Conservation (phyloP, 768 basidiomycete genomes). For the Termitomyces bulborhizus region DNA sequence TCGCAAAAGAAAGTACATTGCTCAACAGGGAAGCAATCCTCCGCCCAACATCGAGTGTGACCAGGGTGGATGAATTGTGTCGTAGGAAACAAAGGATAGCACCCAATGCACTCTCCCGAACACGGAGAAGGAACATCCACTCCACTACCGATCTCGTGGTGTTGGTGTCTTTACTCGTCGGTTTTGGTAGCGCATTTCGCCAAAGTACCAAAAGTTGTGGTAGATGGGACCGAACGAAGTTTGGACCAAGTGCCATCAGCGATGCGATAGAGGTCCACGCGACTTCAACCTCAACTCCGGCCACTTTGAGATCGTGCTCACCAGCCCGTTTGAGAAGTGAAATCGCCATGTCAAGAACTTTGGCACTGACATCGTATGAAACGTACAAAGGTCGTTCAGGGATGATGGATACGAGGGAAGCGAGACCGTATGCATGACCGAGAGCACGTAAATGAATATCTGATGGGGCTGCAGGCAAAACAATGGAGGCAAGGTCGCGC, state of each 20-base stretch:
- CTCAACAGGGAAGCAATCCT: constrained; percentile 81
- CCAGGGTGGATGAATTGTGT: constrained; percentile 67
- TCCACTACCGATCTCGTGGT: constrained; percentile 66
- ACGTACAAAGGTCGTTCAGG: constrained; percentile 88
- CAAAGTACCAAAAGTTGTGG: constrained; percentile 93
- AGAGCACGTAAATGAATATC: constrained; percentile 69
- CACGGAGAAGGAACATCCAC: constrained; percentile 88
- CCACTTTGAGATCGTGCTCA: constrained; percentile 82
- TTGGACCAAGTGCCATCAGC: constrained; percentile 87
- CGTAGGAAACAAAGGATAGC: constrained; percentile 85
- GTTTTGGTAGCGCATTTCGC: constrained; percentile 95
- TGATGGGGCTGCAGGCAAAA: constrained; percentile 63
- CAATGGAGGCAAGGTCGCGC: constrained; percentile 70
- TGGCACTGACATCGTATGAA: constrained; percentile 88
- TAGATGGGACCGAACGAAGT: constrained; percentile 90
- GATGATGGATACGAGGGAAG: constrained; percentile 80
- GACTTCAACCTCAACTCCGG: constrained; percentile 82
- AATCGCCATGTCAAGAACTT: constrained; percentile 86
- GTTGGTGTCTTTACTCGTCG: constrained; percentile 78
- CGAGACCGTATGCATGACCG: constrained; percentile 88
- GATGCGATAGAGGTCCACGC: constrained; percentile 92
- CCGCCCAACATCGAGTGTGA: constrained; percentile 88
- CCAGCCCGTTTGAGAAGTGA: constrained; percentile 86
- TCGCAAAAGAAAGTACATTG: constrained; percentile 87
- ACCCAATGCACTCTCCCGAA: constrained; percentile 85